These are phyloP conservation scores for Pseudogymnoascus sp. DNA, from an alignment of 2,329 filamentous ascomycete genomes.

Conservation along the genomic window DNA sequence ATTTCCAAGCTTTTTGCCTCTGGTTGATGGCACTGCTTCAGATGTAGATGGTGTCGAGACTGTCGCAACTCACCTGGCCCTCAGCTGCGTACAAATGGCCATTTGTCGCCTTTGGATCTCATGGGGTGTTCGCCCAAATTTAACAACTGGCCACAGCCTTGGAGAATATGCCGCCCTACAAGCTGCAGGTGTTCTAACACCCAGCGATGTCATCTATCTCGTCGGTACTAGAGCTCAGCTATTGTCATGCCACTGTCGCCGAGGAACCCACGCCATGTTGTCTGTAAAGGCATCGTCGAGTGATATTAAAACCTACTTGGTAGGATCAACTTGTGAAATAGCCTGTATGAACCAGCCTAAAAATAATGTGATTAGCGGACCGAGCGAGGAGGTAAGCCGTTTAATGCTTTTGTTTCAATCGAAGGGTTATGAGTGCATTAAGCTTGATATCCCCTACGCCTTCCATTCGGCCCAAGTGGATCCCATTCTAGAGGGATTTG, in stretches of 20 bases:
- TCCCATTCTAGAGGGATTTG: slow-evolving; percentile 53
- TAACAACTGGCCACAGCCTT: slow-evolving; percentile 53
- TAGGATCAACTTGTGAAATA: slow-evolving; percentile 41
- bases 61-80: slow-evolving; percentile 44
- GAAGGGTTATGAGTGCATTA: slow-evolving; percentile 50
- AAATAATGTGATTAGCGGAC: slow-evolving; percentile 63
- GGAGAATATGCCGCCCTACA: slow-evolving; percentile 68
- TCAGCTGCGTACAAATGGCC: slow-evolving; percentile 46
- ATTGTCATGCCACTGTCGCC: slow-evolving; percentile 56
- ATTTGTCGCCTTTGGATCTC: slow-evolving; percentile 46
- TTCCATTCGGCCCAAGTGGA: slow-evolving; percentile 61
- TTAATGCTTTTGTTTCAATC: slow-evolving; percentile 40
- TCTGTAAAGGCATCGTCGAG: slow-evolving; percentile 41
- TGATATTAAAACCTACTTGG: slow-evolving; percentile 40
- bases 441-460: slow-evolving; percentile 56
- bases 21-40: slow-evolving; percentile 36
- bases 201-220: slow-evolving; percentile 62
- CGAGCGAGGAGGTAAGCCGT: slow-evolving; percentile 44
- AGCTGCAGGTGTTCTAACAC: slow-evolving; percentile 61
- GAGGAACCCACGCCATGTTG: slow-evolving; percentile 60
- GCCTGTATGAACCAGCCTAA: slow-evolving; percentile 69
- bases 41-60: slow-evolving; percentile 37
- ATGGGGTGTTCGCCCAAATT: slow-evolving; percentile 47
- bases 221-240: slow-evolving; percentile 61
- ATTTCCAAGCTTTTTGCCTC: slow-evolving; percentile 12